Evolutionary conservation across 345 rosid species (phyloP).

Genomic region (Garcia nutans): DNA sequence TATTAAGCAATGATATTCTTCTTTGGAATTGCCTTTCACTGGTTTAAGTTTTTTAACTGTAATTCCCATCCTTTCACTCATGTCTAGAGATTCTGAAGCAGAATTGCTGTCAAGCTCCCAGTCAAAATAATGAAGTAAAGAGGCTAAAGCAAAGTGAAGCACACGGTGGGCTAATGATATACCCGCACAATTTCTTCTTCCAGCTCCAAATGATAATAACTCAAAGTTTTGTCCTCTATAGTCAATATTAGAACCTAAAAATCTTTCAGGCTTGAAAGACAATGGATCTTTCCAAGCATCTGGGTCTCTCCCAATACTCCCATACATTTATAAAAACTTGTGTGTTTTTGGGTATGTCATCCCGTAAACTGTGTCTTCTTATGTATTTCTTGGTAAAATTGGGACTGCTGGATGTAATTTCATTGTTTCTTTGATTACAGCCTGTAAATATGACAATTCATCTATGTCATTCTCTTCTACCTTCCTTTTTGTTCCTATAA

Average conservation of each 20-base stretch:
- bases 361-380: conserved; percentile 19
- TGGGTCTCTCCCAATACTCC: conserved; percentile 27
- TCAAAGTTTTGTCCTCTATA: conserved; percentile 19
- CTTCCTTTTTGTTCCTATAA: conserved; percentile 6
- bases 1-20: neutral
- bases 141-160: conserved; percentile 15
- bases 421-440: conserved; percentile 17
- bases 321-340: conserved; percentile 18
- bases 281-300: conserved; percentile 21
- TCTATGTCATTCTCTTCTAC: conserved; percentile 19
- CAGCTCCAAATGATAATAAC: conserved; percentile 20
- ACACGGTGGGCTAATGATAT: conserved; percentile 14
- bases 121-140: conserved; percentile 22
- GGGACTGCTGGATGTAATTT: conserved; percentile 13
- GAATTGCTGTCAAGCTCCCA: conserved; percentile 13
- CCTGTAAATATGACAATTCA: conserved; percentile 5
- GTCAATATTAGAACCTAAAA: conserved; percentile 17
- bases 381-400: conserved; percentile 9
- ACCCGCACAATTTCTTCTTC: conserved; percentile 23
- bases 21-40: conserved; percentile 15
- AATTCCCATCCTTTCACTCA: conserved; percentile 10
- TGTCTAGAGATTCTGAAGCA: neutral
- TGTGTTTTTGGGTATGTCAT: conserved; percentile 11
- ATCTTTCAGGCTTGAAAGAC: conserved; percentile 21
- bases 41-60: conserved; percentile 12